These are phyloP conservation scores for Pseudisothecium myosuroides DNA, from an alignment of 225 moss, liverwort and hornwort genomes.

Conservation along the genomic window DNA sequence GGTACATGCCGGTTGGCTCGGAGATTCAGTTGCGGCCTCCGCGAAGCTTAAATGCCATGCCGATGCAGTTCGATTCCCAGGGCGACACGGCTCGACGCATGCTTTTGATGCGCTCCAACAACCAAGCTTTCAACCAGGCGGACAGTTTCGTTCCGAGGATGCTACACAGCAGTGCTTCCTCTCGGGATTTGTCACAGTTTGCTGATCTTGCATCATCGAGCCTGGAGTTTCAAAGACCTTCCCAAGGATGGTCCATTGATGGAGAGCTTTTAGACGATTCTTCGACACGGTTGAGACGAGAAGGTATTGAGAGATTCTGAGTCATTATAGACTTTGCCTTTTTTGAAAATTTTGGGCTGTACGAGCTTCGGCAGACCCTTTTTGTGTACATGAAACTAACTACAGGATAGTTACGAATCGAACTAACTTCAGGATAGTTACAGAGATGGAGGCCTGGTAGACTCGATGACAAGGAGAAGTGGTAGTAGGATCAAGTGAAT, in stretches of 20 bases:
- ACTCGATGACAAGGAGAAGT: not conserved
- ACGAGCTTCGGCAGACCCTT: not conserved
- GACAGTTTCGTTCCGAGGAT: not conserved
- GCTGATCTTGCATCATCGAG: constrained; percentile 4
- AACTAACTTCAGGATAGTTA: not conserved
- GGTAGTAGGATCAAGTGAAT: not conserved
- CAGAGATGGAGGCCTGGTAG: not conserved
- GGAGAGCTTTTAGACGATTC: not conserved
- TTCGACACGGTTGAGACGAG: not conserved
- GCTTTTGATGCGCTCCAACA: not conserved
- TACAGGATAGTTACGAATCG: not conserved
- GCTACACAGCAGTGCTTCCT: constrained; percentile 1
- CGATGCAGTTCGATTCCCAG: constrained; percentile 19
- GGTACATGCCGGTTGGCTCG: not conserved
- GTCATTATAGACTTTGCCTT: not conserved
- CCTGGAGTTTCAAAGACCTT: not conserved
- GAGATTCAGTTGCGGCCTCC: constrained; percentile 20
- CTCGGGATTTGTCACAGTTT: constrained; percentile 6
- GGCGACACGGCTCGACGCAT: constrained; percentile 28
- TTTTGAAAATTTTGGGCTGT: not conserved
- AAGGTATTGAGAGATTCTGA: constrained; percentile 15
- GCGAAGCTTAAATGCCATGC: not conserved
- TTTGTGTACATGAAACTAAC: not conserved
- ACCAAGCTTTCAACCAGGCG: not conserved
- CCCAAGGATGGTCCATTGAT: not conserved